Percentiles rank a stretch among this genome's conserved stretches.
phyloP scores from a whole-genome alignment of 2,329 filamentous ascomycete species.

The Epichloe coenophiala region DNA sequence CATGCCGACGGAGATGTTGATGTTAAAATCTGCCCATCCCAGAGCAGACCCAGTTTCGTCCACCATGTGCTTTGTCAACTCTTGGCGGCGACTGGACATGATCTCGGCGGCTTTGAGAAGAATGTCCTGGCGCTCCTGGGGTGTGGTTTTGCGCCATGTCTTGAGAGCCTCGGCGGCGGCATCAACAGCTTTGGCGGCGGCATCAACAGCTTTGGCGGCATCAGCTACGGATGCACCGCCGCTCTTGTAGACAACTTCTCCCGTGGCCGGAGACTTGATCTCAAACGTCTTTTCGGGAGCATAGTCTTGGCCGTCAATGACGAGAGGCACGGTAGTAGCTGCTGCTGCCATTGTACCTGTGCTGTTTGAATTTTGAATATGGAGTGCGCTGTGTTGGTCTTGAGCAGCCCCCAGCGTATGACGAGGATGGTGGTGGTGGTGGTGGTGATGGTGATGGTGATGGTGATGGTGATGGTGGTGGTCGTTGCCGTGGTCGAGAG shows the following conservation, averaged over 20 bases:
- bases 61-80: constrained; percentile 46
- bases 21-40: constrained; percentile 28
- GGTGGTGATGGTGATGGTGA: too few species aligned
- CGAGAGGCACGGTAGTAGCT: constrained; percentile 20
- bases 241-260: constrained; percentile 37
- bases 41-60: constrained; percentile 29
- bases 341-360: not conserved
- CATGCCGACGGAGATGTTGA: constrained; percentile 21
- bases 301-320: constrained; percentile 32
- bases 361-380: not conserved
- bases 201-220: constrained; percentile 40
- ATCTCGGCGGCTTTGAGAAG: constrained; percentile 56
- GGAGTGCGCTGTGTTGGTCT: too few species aligned
- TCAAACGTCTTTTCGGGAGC: constrained; percentile 34
- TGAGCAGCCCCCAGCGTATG: too few species aligned
- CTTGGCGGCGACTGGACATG: constrained; percentile 43
- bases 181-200: too few species aligned
- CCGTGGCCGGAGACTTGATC: constrained; percentile 43
- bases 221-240: constrained; percentile 41
- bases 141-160: constrained; percentile 52
- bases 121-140: constrained; percentile 50
- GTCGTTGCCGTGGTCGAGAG: too few species aligned
- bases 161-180: constrained; percentile 54
- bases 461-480: too few species aligned
- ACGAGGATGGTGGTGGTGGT: too few species aligned